Evolutionary conservation across 495 filamentous ascomycete species (phyloP), one percentile per base, ranked within the genome.

Genomic region (Trichocladium antarcticum): DNA sequence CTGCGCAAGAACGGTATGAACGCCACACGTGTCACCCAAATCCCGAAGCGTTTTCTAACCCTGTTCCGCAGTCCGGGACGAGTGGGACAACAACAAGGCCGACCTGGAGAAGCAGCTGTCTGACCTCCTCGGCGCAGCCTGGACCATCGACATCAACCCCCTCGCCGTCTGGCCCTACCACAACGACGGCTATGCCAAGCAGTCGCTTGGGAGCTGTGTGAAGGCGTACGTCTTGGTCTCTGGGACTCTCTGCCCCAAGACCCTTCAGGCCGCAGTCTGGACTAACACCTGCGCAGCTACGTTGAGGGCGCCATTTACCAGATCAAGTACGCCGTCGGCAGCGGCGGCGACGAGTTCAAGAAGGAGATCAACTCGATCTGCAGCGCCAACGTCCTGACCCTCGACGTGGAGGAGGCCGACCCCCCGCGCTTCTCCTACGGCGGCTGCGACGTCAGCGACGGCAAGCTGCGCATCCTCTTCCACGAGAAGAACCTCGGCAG

Each of bases 1-100:
- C 49, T 72, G 22, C 72, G 73, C 54, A 76, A 74, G 58, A 76
- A 74, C 55, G 55, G 73, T 75, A 53, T 54, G 67, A 54, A 35
- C 4, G 9, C 38, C 12, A 27, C 4, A 4, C 4, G 3, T 27
- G 24, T 4, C 24, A 27, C 3, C 11, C 9, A 28, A 9, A 40
- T 14, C 27, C 24, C 36, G n/a, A 7, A 32, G 16, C 17, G 16
- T 19, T 12, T 4, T 19, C 38, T 54, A 49, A 41, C 57, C 16
- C 7, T 6, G 1, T 22, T 7, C 24, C 24, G 24, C 24, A 77
- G 74, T 78, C 51, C 69, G 75, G 3, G 75, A 78, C 49, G 67
- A 68, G 19, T 77, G 64, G 63, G 73, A 75, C n/a, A 63, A 54
- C 42, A 72, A 69, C 49, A 73, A 70, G 52, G 48, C 52, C 5